Evolutionary conservation across 2,329 filamentous ascomycete genomes (phyloP).

Genomic region (Colletotrichum spaethianum): DNA sequence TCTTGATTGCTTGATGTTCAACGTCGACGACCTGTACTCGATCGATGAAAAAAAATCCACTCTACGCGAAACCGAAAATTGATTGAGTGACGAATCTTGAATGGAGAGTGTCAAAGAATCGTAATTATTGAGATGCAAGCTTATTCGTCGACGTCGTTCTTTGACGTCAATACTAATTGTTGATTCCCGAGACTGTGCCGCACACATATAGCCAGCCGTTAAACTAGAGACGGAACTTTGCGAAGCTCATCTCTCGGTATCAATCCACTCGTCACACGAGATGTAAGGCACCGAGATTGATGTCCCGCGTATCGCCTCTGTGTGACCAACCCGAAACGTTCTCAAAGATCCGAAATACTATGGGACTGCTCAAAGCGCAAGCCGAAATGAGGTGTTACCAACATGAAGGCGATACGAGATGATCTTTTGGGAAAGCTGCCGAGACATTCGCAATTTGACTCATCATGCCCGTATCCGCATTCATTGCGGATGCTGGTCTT

Average conservation of each 20-base stretch:
- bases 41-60: neutral
- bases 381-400: no score
- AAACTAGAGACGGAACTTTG: neutral
- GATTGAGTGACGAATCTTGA: neutral
- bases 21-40: neutral
- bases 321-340: neutral
- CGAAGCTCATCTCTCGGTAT: neutral
- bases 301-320: neutral
- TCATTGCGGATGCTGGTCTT: neutral
- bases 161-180: neutral
- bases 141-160: neutral
- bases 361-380: neutral
- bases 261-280: neutral
- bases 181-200: neutral
- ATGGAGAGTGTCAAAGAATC: neutral
- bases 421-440: no score
- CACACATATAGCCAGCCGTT: neutral
- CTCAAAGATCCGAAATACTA: neutral
- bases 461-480: neutral
- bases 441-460: no score
- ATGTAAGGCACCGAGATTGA: conserved; percentile 5
- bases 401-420: neutral
- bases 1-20: neutral
- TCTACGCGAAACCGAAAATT: neutral
- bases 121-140: neutral